Base-by-base conservation (phyloP, 2,329 filamentous ascomycete species). In the Fusarium metavorans region DNA sequence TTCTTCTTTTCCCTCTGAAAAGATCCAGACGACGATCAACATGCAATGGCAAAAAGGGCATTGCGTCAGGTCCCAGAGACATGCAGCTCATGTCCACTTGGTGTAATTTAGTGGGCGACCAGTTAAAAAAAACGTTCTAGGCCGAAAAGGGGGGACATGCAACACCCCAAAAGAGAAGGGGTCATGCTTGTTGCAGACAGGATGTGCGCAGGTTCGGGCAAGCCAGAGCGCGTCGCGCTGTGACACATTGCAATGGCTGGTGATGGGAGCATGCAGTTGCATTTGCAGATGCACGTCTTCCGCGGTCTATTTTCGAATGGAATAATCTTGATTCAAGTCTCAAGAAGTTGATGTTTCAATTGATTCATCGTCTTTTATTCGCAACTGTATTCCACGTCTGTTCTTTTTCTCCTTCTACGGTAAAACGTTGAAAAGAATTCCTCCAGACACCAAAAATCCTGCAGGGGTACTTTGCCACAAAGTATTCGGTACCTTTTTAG, bases 231-330 rank as follows among this genome's bases (percentile, higher is more conserved):
- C 34, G 54, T 48, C 54, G 70, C 61, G 57, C 61, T 63, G 64
- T 71, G 70, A 73, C 64, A 71, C 67, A 64, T 64, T 67, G 59
- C 59, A 64, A 50, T n/a, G n/a, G n/a, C n/a, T n/a, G n/a, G 48
- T 50, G 54, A 54, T 56, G 57, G 27, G 25, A 39, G 20, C 18
- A 13, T 43, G 34, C 63, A 65, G 37, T 50, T 37, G 68, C 7
- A 70, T 48, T 5, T 45, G 41, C 41, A 45, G 48, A 50, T 71
- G 57, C 25, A 71, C 8, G 30, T 39, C 8, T 41, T 2, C 32
- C 32, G 23, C 34, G 57, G 32, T 61, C 32, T 16, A 45, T 39
- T 34, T 61, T 61, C n/a, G 41, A 48, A 59, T 14, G 37, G 39
- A 30, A 41, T 41, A 71, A 58, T 43, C 30, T 39, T 48, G 48